Base-by-base conservation (phyloP, 148 eudicot species). In the Dysphania ambrosioides region DNA sequence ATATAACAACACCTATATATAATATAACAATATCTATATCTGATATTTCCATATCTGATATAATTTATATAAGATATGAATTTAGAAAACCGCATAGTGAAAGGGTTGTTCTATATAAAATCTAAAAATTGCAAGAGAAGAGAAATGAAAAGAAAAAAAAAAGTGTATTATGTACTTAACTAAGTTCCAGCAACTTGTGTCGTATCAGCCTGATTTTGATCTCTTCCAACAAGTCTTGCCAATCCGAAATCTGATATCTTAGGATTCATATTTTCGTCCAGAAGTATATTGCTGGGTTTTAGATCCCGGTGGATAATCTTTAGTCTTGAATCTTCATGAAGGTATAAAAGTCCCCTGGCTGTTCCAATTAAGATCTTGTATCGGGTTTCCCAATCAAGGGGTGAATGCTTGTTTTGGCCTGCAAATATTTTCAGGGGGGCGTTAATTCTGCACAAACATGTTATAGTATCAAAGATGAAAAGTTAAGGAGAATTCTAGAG, bases 191-290 rank as follows among this genome's bases (percentile, higher is more conserved):
- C 80, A 19, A 78, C 66, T 31, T 62, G 58, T 11, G 19, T 67
- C 4, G 81, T 79, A 44, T 73, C 53, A 2, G 30, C 81, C 4
- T 41, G 72, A 8, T 36, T 79, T 73, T 72, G 77, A 24, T 79
- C 81, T 3, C 4, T 9, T n/a, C 42, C 56, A 44, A 73, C 68
- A 24, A 79, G 77, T 21, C 42, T 79, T 18, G 81, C 81, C 12
- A 73, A 13, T 6, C 81, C 81, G 67, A 79, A 79, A 47, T 79
- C 77, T 8, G 81, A 49, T 11, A 79, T 73, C 47, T 79, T 72
- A 8, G 81, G 51, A 38, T 57, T 72, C 80, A 78, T 72, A 21
- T 7, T 18, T 8, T 53, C 65, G 31, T 72, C 80, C 16, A 78
- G 53, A 1, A 78, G 12, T 0, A 78, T 78, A 36, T 78, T 78